Base-by-base conservation (phyloP, 345 rosid genomes). In the Gossypium ekmanianum region DNA sequence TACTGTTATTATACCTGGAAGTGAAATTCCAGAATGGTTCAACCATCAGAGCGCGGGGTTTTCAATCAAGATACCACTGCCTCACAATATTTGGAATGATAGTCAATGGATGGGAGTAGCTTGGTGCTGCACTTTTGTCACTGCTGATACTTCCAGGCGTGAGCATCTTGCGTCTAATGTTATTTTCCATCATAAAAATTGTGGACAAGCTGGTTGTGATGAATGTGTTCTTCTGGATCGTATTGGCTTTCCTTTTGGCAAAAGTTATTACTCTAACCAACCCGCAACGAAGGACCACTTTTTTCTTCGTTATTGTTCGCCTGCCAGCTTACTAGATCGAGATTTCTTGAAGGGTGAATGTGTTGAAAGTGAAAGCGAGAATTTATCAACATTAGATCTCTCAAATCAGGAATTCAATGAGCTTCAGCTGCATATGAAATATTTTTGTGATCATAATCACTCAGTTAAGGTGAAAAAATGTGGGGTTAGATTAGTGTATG, bases 111-210 rank as follows among this genome's bases (percentile, higher is more conserved):
- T 34, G 41, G 41, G 41, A 34, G 41, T 34, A 44, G 73, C 73
- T 45, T 20, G 45, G 2, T 75, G 78, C 12, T 69, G 18, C 4
- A 54, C 45, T 4, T 57, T 55, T n/a, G 11, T 24, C 1, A 8
- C 14, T 56, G 2, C 13, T 44, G 9, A 27, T 34, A 12, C 0
- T 22, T 9, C 9, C 4, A 20, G 10, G 12, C 0, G 0, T 5
- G 29, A 11, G 0, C 0, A 1, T 0, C 2, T 9, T 1, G 0
- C 0, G 3, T 8, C 3, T 3, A 22, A 20, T 9, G 29, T 2
- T 3, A 0, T 1, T 57, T 20, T 57, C 9, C 12, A 6, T 20
- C 4, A 22, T 9, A 56, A 12, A 9, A 56, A 18, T 56, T 9
- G 12, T 56, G 12, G 2, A 20, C 1, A 20, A 20, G 59, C 4